Evolutionary conservation across 2,329 filamentous ascomycete species (phyloP).

Genomic region (Fusarium sp.): DNA sequence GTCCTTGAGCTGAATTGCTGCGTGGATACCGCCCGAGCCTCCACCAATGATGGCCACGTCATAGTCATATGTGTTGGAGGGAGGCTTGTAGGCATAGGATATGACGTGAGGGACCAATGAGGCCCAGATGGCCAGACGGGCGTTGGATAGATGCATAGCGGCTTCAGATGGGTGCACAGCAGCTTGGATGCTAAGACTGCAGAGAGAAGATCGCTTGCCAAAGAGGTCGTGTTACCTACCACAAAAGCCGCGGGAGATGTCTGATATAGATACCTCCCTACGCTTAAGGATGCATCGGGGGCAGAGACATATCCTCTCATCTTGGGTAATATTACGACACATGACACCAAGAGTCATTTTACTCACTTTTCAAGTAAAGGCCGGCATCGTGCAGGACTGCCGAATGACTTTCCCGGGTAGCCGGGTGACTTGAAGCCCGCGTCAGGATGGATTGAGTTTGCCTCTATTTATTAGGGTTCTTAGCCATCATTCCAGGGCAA

Average conservation of each 20-base stretch:
- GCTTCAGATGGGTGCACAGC: background rate
- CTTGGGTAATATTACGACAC: background rate
- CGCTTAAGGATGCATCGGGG: background rate
- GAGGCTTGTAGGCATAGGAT: background rate
- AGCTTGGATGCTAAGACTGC: background rate
- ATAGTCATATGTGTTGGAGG: conserved; percentile 3
- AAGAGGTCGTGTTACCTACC: background rate
- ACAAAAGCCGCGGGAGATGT: background rate
- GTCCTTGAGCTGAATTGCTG: conserved; percentile 22
- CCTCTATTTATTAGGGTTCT: background rate
- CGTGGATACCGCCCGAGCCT: conserved; percentile 28
- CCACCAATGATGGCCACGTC: conserved; percentile 32
- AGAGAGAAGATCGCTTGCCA: background rate
- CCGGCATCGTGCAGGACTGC: background rate
- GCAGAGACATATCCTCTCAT: background rate
- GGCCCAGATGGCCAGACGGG: background rate
- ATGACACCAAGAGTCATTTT: background rate
- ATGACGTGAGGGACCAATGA: background rate
- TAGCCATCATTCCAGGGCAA: background rate
- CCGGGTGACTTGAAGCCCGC: background rate
- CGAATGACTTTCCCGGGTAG: no score
- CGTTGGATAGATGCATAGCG: background rate
- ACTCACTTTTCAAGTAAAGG: background rate
- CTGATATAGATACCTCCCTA: background rate
- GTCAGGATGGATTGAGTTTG: background rate